These are phyloP conservation scores for Cyclocybe aegerita DNA, from an alignment of 768 basidiomycete species.

Conservation along the genomic window DNA sequence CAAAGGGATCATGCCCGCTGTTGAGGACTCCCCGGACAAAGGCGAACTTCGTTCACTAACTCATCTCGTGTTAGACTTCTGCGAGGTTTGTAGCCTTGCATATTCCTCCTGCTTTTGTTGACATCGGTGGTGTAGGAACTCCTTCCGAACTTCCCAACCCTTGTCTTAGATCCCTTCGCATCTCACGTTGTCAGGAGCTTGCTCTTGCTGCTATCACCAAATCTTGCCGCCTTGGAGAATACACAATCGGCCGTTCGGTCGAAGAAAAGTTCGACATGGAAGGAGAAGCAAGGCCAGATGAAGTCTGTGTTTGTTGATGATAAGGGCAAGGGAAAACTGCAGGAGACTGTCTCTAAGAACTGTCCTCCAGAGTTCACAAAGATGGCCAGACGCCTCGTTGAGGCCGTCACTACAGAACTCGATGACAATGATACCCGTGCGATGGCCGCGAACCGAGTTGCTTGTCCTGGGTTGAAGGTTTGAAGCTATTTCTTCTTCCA, in stretches of 20 bases:
- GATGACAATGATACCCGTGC: conserved; percentile 75
- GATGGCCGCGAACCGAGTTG: conserved; percentile 72
- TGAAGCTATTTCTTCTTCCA: conserved; percentile 13
- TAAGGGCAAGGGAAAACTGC: conserved; percentile 31
- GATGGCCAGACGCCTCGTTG: conserved; percentile 47
- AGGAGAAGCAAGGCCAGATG: conserved; percentile 77
- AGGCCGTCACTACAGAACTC: conserved; percentile 48
- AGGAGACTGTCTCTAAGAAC: conserved; percentile 18
- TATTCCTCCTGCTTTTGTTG: neutral
- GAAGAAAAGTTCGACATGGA: conserved; percentile 82
- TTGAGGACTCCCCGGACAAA: conserved; percentile 44
- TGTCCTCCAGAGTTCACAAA: conserved; percentile 50
- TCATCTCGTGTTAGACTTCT: conserved; percentile 60
- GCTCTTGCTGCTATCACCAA: conserved; percentile 73
- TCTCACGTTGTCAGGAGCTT: conserved; percentile 88
- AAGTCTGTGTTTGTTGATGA: conserved; percentile 68
- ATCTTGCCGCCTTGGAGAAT: conserved; percentile 39
- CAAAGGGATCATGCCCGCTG: conserved; percentile 50
- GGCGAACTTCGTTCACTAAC: conserved; percentile 72
- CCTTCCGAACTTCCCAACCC: conserved; percentile 53
- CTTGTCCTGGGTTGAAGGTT: conserved; percentile 77
- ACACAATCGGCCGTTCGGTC: conserved; percentile 60
- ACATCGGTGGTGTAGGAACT: conserved; percentile 57
- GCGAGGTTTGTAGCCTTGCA: conserved; percentile 47
- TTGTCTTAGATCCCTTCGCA: conserved; percentile 84